Conservation (phyloP, 495 filamentous ascomycete species). For the Hypoxylon trugodes region DNA sequence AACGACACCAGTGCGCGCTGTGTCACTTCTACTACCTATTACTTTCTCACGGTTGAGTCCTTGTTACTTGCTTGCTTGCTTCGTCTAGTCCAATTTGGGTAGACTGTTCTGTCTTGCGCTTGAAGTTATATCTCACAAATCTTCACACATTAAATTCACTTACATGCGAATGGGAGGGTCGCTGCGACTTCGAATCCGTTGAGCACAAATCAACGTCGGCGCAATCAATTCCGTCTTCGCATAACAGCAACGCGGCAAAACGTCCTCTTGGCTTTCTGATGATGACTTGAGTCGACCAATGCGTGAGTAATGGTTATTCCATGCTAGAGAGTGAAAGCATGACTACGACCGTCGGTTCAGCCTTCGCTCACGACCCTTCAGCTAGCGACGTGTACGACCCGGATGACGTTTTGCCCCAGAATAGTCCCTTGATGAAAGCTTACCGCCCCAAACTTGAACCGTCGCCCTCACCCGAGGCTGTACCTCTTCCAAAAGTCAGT, state of each 20-base stretch:
- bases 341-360: constrained; percentile 51
- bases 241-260: constrained; percentile 17
- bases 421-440: constrained; percentile 55
- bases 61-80: no score
- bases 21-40: constrained; percentile 32
- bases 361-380: constrained; percentile 50
- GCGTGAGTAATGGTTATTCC: constrained; percentile 46
- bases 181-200: constrained; percentile 25
- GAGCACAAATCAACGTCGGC: constrained; percentile 33
- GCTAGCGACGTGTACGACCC: constrained; percentile 55
- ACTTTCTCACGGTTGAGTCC: constrained; percentile 22
- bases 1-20: constrained; percentile 27
- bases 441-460: constrained; percentile 50
- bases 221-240: constrained; percentile 25
- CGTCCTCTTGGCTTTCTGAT: constrained; percentile 30
- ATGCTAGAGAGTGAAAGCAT: constrained; percentile 53
- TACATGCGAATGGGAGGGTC: constrained; percentile 32
- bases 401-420: constrained; percentile 53
- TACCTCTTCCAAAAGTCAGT: constrained; percentile 50
- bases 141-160: constrained; percentile 7
- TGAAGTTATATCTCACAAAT: constrained; percentile 25
- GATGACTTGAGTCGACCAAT: constrained; percentile 45
- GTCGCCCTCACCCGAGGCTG: constrained; percentile 48
- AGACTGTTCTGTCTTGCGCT: constrained; percentile 20
- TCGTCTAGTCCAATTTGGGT: constrained; percentile 17